Evolutionary conservation across 2,329 filamentous ascomycete species (phyloP), one percentile per base, ranked within the genome.

Genomic region (Paecilomyces fulvus): DNA sequence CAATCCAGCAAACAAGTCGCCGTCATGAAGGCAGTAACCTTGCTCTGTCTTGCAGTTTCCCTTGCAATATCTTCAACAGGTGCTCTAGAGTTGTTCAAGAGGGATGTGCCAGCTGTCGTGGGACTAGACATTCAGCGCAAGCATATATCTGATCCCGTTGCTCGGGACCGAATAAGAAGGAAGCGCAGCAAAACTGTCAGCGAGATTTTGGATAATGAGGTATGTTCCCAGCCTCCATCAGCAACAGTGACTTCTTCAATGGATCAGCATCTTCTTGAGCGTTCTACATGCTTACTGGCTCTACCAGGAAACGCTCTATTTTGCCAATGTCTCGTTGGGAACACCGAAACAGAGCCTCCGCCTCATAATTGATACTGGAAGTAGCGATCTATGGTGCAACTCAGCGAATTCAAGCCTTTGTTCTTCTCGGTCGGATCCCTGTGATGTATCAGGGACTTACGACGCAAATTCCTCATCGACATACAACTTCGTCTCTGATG

Each of bases 401-500:
- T 70, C 77, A 0, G 72, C 72, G 5, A 73, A 70, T 55, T 83
- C 81, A n/a, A 59, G 62, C 9, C 63, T 81, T 2, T 84, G 82
- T 63, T 64, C 64, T n/a, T 59, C 65, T 9, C 62, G 67, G 9
- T 61, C 58, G 14, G 65, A 76, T 58, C 68, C 70, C 12, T 84
- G 82, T 63, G 63, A 64, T 9, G 61, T 60, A 7, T 77, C 79
- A 2, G 82, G 82, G 14, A 80, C 78, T 7, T 84, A 81, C 65
- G 68, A 73, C 60, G 69, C 80, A 1, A 80, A 79, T 61, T 66
- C 78, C 0, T 95, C 90, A 0, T 90, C 88, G 1, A 89, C 90
- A 1, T 92, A 92, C 71, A 66, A 79, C 31, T 90, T 86, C 67
- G 72, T 95, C 55, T 85, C 84, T 60, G 85, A 82, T 66, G 79